A percentile compares a stretch with the other conserved stretches of the same genome.
These are phyloP conservation scores for Macaranga tanarius DNA, from an alignment of 441 rosid species.

Conservation along the genomic window DNA sequence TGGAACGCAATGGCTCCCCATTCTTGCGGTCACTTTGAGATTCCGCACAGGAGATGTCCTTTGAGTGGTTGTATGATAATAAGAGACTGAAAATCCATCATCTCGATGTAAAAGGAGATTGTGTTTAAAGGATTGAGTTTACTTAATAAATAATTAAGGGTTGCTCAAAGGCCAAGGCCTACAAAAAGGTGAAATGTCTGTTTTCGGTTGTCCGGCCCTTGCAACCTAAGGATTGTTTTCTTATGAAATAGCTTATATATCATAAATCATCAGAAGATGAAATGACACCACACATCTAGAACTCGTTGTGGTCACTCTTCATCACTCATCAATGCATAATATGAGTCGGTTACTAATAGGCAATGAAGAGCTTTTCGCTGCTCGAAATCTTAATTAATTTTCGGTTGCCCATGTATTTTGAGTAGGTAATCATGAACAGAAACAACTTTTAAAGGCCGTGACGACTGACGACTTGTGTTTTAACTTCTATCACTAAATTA, in stretches of 20 bases:
- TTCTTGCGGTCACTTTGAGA: conserved; percentile 1
- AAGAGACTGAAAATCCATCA: too few relatives aligned
- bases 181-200: conserved; percentile 34
- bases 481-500: too few relatives aligned
- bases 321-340: neutral
- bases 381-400: neutral
- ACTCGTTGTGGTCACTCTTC: conserved; percentile 15
- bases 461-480: too few relatives aligned
- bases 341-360: neutral
- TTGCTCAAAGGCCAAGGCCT: neutral
- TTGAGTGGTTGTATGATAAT: neutral
- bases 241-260: neutral
- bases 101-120: neutral
- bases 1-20: conserved; percentile 41
- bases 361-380: neutral
- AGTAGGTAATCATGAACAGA: neutral
- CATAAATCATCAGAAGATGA: conserved; percentile 1
- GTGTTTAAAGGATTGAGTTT: conserved; percentile 8
- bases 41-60: neutral
- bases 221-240: conserved; percentile 6
- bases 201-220: conserved; percentile 21
- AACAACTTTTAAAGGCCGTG: too few relatives aligned
- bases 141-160: conserved; percentile 14
- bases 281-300: conserved; percentile 24
- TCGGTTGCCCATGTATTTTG: neutral